Percentiles rank a stretch among this genome's conserved stretches.
These are phyloP conservation scores for Vitis amurensis DNA, from an alignment of 164 flowering plant species.

Conservation along the genomic window DNA sequence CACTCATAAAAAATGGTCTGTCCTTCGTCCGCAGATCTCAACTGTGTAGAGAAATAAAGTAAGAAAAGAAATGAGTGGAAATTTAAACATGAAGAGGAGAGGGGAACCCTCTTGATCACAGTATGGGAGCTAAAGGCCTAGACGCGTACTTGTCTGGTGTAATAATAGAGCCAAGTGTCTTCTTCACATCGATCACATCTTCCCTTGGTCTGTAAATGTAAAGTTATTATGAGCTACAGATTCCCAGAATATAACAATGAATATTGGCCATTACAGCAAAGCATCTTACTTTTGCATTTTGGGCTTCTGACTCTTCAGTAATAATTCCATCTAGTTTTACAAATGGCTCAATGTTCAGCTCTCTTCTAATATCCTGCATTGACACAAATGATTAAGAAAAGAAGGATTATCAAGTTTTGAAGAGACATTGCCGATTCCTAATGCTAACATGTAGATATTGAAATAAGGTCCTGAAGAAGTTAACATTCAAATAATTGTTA, in stretches of 20 bases:
- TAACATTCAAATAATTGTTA: too few relatives aligned
- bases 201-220: neutral
- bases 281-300: too few relatives aligned
- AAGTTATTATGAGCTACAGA: too few relatives aligned
- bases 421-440: neutral
- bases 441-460: too few relatives aligned
- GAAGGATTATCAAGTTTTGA: neutral
- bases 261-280: too few relatives aligned
- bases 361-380: conserved; percentile 57
- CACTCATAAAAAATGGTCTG: conserved; percentile 59
- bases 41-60: conserved; percentile 27
- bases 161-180: conserved; percentile 23
- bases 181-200: conserved; percentile 35
- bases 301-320: neutral
- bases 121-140: conserved; percentile 18
- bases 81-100: neutral
- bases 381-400: neutral
- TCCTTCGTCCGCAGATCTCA: conserved; percentile 82
- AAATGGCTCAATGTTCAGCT: conserved; percentile 45
- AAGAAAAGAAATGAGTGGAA: neutral
- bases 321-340: conserved; percentile 28
- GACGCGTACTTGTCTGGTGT: conserved; percentile 35
- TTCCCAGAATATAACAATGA: too few relatives aligned
- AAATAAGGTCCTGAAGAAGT: too few relatives aligned
- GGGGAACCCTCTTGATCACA: conserved; percentile 4